phyloP scores from a whole-genome alignment of 768 basidiomycete species.

The Rhizopogon vesiculosus region DNA sequence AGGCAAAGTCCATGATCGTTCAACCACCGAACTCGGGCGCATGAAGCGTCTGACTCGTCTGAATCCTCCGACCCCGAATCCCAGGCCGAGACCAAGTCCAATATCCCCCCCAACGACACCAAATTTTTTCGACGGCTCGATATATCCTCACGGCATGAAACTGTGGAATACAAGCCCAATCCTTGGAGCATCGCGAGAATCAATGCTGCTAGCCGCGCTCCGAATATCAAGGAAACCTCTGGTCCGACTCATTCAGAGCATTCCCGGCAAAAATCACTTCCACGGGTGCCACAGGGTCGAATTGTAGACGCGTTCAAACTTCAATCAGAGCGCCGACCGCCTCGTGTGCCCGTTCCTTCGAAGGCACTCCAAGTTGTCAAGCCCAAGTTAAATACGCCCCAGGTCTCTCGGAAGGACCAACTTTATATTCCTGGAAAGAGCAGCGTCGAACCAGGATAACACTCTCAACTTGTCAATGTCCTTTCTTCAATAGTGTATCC shows the following conservation, averaged over 20 bases:
- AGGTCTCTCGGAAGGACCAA: constrained; percentile 16
- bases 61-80: constrained; percentile 16
- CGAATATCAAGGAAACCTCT: constrained; percentile 1
- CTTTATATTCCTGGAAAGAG: constrained; percentile 1
- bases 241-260: neutral
- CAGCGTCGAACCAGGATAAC: neutral
- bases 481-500: neutral
- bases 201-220: constrained; percentile 58
- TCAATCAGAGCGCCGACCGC: constrained; percentile 24
- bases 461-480: neutral
- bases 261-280: neutral
- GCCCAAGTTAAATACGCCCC: neutral
- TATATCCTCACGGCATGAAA: constrained; percentile 53
- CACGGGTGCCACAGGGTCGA: constrained; percentile 19
- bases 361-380: neutral
- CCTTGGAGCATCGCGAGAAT: constrained; percentile 80
- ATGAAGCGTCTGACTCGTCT: constrained; percentile 9
- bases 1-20: constrained; percentile 21
- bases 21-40: constrained; percentile 13
- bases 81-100: constrained; percentile 10
- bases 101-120: constrained; percentile 17
- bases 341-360: neutral
- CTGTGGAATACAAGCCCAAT: constrained; percentile 65
- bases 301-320: constrained; percentile 46
- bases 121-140: constrained; percentile 48